Conservation (phyloP, 257 asterid genomes). For the Solanum rostratum region DNA sequence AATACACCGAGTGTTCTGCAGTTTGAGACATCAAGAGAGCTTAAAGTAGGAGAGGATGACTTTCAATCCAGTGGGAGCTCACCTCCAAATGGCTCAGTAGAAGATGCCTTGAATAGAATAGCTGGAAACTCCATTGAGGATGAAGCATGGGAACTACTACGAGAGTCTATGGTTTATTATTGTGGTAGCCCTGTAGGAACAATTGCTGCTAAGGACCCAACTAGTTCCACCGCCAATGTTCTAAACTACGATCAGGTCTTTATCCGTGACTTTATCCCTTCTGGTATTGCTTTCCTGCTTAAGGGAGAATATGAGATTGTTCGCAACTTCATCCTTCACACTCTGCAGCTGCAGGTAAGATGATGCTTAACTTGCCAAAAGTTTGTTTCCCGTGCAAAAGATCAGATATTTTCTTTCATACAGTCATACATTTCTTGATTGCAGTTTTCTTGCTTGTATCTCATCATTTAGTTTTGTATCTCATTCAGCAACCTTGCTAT, state of each 20-base stretch:
- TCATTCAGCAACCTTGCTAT: not conserved
- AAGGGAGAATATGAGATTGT: conserved; percentile 70
- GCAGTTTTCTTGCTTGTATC: not conserved
- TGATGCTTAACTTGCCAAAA: not conserved
- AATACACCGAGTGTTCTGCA: conserved; percentile 9
- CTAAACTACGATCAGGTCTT: conserved; percentile 70
- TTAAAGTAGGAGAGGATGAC: conserved; percentile 9
- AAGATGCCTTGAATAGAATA: conserved; percentile 12
- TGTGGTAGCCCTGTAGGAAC: conserved; percentile 67
- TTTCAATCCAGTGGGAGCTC: conserved; percentile 24
- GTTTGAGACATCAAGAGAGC: conserved; percentile 17
- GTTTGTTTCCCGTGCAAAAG: not conserved
- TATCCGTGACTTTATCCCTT: conserved; percentile 66
- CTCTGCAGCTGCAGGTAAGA: conserved; percentile 69
- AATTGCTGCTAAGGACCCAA: conserved; percentile 62
- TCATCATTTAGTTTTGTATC: not conserved
- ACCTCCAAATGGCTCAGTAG: conserved; percentile 15
- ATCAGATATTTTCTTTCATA: not conserved
- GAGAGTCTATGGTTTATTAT: conserved; percentile 46
- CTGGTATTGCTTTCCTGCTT: conserved; percentile 66
- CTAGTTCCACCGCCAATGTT: conserved; percentile 33
- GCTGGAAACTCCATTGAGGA: conserved; percentile 36
- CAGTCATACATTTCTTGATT: not conserved
- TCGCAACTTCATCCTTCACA: conserved; percentile 65
- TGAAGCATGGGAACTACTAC: conserved; percentile 59